Conservation (phyloP, 306 rosid species). For the Echinosophora koreensis region DNA sequence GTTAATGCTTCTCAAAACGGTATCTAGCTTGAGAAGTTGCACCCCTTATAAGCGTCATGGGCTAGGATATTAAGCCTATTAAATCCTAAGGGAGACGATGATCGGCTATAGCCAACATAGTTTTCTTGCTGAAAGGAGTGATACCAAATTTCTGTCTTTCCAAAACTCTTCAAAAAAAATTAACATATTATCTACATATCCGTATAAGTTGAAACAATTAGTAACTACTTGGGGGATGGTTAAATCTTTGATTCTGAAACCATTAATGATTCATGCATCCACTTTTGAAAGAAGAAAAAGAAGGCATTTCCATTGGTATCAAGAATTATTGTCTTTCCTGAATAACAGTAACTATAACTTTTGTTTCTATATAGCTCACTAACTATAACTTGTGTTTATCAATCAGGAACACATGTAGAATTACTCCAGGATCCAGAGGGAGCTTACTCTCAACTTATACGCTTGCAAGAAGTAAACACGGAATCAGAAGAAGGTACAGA, state of each 20-base stretch:
- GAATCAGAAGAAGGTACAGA: slow-evolving; percentile 43
- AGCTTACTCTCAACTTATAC: slow-evolving; percentile 76
- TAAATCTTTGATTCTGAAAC: not conserved
- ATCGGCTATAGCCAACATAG: not conserved
- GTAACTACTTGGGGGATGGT: not conserved
- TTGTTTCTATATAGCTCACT: slow-evolving; percentile 11
- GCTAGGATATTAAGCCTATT: not conserved
- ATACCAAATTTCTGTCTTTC: slow-evolving; percentile 10
- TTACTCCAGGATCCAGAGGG: slow-evolving; percentile 69
- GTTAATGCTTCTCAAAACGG: not conserved
- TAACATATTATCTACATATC: not conserved
- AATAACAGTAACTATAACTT: not conserved
- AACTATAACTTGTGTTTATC: slow-evolving; percentile 28
- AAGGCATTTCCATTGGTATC: not conserved
- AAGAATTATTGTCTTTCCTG: not conserved
- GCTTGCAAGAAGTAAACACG: slow-evolving; percentile 69
- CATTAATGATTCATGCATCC: not conserved
- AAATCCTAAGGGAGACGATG: not conserved
- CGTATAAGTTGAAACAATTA: slow-evolving; percentile 4
- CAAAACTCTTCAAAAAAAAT: not conserved
- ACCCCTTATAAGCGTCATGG: no score
- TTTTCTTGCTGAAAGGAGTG: not conserved
- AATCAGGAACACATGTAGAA: slow-evolving; percentile 69
- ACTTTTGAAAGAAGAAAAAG: not conserved
- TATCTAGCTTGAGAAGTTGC: no score